Base-by-base conservation (phyloP, 140 eudicot genomes). In the Ambrosia hybrid region DNA sequence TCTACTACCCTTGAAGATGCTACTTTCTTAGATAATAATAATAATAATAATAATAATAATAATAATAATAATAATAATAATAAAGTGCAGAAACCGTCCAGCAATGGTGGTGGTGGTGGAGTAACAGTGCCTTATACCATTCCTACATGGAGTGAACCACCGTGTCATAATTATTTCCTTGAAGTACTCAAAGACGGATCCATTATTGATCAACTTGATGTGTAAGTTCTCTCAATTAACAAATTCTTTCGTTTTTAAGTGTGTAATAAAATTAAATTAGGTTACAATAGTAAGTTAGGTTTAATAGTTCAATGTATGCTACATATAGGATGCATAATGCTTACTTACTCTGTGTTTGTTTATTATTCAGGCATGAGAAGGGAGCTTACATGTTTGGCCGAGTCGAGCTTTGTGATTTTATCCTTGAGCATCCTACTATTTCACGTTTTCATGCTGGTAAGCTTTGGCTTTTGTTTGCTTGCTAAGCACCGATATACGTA, bases 351-450 rank as follows among this genome's bases (percentile, higher is more conserved):
- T 80, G 39, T 11, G 26, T 17, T 0, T 51, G 15, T 57, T 57
- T 6, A 4, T 51, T 30, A 68, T 70, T 52, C 80, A 94, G 99
- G 73, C 57, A 85, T 53, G 80, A 90, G 87, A 94, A 94, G 75
- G 99, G 99, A 65, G 99, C 99, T 33, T 94, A 90, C 87, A 94
- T 94, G 97, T 94, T 94, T 76, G 99, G 99, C 37, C 83, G 97
- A 58, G 96, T 87, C 16, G 99, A 94, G 79, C 84, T 86, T 39
- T 94, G 99, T 73, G 99, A 94, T 77, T 91, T 90, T 39, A 79
- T 94, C 17, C 97, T 94, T 21, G 97, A 94, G 79, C 97, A 94
- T 76, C 97, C 99, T 0, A 94, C 97, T 10, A 86, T 91, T 57
- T 94, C 99, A 58, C 89, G 99, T 9, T 94, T 90, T 83, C 99